Evolutionary conservation across 257 asterid species (phyloP).

Genomic region (Leptodermis oblonga): DNA sequence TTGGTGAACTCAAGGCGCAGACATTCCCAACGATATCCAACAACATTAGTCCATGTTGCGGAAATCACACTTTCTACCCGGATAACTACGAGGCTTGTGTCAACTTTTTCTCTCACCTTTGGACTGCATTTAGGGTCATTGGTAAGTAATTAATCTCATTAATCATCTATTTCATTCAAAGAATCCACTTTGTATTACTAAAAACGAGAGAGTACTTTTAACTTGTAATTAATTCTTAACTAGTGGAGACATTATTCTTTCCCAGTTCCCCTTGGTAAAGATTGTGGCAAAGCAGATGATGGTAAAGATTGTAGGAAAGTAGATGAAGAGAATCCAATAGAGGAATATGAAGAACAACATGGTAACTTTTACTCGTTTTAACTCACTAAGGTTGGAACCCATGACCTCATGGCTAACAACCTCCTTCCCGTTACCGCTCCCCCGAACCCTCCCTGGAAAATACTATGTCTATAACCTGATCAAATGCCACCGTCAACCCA

Average conservation of each 20-base stretch:
- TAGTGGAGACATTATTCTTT: background rate
- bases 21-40: too few species aligned
- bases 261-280: slow-evolving; percentile 24
- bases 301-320: background rate
- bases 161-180: too few species aligned
- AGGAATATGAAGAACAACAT: slow-evolving; percentile 15
- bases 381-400: too few species aligned
- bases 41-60: background rate
- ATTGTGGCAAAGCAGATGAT: too few species aligned
- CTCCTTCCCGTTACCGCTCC: too few species aligned
- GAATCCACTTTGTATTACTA: too few species aligned
- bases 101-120: slow-evolving; percentile 16
- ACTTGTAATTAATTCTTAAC: background rate
- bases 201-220: too few species aligned
- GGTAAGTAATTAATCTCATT: too few species aligned
- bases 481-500: background rate
- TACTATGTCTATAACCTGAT: background rate
- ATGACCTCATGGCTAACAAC: too few species aligned
- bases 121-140: slow-evolving; percentile 12
- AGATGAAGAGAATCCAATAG: slow-evolving; percentile 13
- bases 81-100: slow-evolving; percentile 37
- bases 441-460: too few species aligned
- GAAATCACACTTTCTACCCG: slow-evolving; percentile 17
- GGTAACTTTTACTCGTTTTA: too few species aligned
- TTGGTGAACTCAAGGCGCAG: slow-evolving; percentile 2